phyloP scores from a whole-genome alignment of 257 asterid species.

The Phtheirospermum japonicum region DNA sequence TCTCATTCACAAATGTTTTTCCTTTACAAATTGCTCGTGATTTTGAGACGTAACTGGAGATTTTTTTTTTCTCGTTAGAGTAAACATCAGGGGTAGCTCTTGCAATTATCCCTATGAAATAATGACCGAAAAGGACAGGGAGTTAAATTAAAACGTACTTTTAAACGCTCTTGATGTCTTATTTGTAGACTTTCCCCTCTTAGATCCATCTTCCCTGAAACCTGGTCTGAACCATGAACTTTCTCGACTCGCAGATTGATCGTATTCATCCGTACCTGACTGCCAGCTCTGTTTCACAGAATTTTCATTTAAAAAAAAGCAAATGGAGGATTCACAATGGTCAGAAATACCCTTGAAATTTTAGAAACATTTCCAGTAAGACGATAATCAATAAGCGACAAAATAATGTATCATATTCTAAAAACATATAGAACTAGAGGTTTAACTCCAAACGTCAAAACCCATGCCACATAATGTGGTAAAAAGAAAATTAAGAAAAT shows the following conservation, averaged over 20 bases:
- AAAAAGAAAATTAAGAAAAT: neutral
- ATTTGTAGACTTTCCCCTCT: conserved; percentile 45
- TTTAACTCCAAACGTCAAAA: neutral
- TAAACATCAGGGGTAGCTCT: neutral
- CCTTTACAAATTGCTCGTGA: too few relatives aligned
- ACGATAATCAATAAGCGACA: neutral
- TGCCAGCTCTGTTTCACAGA: conserved; percentile 36
- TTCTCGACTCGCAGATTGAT: conserved; percentile 43
- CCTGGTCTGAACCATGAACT: conserved; percentile 66
- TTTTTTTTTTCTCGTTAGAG: too few relatives aligned
- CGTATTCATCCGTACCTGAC: conserved; percentile 40
- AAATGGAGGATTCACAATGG: neutral
- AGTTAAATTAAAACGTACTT: conserved; percentile 40
- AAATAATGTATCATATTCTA: neutral
- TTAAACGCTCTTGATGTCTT: conserved; percentile 35
- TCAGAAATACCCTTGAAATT: neutral
- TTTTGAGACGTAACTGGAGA: too few relatives aligned
- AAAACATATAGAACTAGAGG: conserved; percentile 16
- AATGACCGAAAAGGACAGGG: conserved; percentile 2
- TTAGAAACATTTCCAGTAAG: too few relatives aligned
- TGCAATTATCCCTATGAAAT: neutral
- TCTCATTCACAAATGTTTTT: too few relatives aligned
- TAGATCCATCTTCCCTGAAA: conserved; percentile 42
- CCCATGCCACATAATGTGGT: neutral
- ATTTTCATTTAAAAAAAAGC: neutral